Conservation (phyloP, 78 protist genomes). For the Dictyostelium brefeldianum region DNA sequence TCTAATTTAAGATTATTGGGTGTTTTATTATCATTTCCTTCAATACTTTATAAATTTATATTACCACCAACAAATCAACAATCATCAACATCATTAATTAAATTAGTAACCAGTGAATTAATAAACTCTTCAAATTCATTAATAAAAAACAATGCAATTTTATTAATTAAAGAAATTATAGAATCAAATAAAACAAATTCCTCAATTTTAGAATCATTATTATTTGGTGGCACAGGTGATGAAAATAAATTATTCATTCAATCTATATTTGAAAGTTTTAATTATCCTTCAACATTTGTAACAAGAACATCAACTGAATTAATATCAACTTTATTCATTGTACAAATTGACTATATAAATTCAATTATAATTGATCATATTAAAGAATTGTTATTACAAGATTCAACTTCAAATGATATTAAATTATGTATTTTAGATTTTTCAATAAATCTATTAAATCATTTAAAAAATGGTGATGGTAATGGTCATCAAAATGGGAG, state of each 20-base stretch:
- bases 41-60: neutral
- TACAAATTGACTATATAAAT: neutral
- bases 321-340: neutral
- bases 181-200: neutral
- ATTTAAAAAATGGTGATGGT: neutral
- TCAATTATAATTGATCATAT: neutral
- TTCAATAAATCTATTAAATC: neutral
- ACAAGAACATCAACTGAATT: neutral
- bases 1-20: constrained; percentile 9
- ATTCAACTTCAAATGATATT: neutral
- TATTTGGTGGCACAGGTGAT: neutral
- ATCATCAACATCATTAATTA: neutral
- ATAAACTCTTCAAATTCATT: neutral
- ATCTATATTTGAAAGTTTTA: constrained; percentile 22
- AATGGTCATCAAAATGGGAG: no score
- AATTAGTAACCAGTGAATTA: neutral
- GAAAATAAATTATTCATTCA: neutral
- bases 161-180: neutral
- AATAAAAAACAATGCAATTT: constrained; percentile 3
- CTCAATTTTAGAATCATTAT: neutral
- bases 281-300: constrained; percentile 25
- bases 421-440: constrained; percentile 38
- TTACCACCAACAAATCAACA: neutral
- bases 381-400: neutral
- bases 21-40: neutral